A percentile compares a stretch with the other conserved stretches of the same genome.
Evolutionary conservation across 352 stramenopile species (phyloP).

Genomic region (Pythium folliculosum): DNA sequence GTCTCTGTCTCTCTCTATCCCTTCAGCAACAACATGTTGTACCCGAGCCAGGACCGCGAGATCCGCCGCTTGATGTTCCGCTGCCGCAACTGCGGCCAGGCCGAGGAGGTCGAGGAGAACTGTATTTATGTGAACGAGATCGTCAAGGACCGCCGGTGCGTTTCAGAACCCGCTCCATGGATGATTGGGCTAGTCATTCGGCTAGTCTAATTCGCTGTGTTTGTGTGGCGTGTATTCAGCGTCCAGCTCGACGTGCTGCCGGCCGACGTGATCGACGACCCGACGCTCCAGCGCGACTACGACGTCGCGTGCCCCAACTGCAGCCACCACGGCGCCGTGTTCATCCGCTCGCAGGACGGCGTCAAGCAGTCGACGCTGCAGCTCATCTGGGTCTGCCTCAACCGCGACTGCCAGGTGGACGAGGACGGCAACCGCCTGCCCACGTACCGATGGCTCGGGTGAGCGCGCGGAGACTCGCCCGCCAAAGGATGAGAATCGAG

Average conservation of each 20-base stretch:
- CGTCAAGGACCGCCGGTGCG: conserved; percentile 86
- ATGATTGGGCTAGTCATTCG: too few species aligned
- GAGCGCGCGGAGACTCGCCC: conserved; percentile 12
- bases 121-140: conserved; percentile 93
- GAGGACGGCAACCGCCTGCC: conserved; percentile 83
- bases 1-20: too few species aligned
- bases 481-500: neutral
- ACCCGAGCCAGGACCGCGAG: conserved; percentile 87
- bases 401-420: conserved; percentile 85
- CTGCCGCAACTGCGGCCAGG: conserved; percentile 86
- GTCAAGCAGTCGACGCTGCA: conserved; percentile 87
- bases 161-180: neutral
- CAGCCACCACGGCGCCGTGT: conserved; percentile 76
- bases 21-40: conserved; percentile 91
- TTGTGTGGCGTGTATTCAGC: conserved; percentile 25
- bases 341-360: conserved; percentile 87
- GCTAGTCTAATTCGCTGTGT: conserved; percentile 4
- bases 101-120: conserved; percentile 85
- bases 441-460: conserved; percentile 88
- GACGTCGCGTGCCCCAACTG: conserved; percentile 85
- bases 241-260: conserved; percentile 86
- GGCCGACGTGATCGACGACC: conserved; percentile 86
- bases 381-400: conserved; percentile 89
- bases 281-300: conserved; percentile 87
- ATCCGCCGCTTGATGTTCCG: conserved; percentile 84